Evolutionary conservation across 331 rosid genomes (phyloP).

Genomic region (Saraca asoca): DNA sequence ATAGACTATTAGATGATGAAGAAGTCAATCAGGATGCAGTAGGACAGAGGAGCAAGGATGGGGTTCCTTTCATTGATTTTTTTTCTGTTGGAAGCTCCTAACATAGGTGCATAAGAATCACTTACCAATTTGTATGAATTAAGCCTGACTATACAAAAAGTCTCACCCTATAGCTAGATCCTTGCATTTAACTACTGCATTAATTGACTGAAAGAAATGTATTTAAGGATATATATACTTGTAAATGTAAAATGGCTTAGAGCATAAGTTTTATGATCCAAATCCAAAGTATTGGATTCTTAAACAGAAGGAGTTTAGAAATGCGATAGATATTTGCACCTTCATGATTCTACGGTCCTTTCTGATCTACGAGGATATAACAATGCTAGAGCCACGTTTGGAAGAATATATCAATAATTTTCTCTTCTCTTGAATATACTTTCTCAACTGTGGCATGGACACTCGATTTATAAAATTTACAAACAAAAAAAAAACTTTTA

Average conservation of each 20-base stretch:
- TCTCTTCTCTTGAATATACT: too few species aligned
- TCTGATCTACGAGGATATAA: too few species aligned
- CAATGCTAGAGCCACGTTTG: too few species aligned
- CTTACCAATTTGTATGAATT: conserved; percentile 17
- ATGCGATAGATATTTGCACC: background rate
- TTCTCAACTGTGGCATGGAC: too few species aligned
- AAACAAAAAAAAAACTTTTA: too few species aligned
- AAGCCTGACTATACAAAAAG: conserved; percentile 28
- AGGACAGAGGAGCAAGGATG: conserved; percentile 32
- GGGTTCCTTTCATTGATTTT: conserved; percentile 66
- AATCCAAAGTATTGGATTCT: conserved; percentile 2
- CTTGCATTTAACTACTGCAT: conserved; percentile 28
- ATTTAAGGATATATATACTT: conserved; percentile 37
- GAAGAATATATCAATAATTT: too few species aligned
- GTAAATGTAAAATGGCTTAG: conserved; percentile 9
- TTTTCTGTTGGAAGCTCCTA: conserved; percentile 51
- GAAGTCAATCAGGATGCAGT: conserved; percentile 67
- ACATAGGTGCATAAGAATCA: conserved; percentile 13
- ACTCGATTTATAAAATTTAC: too few species aligned
- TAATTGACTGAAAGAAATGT: conserved; percentile 28
- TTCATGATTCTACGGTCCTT: background rate
- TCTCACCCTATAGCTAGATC: conserved; percentile 13
- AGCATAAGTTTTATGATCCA: background rate
- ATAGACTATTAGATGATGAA: conserved; percentile 58
- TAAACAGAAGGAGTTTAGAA: conserved; percentile 27